Conservation (phyloP, 129 eudicot species). For the Oenanthe sinensis region DNA sequence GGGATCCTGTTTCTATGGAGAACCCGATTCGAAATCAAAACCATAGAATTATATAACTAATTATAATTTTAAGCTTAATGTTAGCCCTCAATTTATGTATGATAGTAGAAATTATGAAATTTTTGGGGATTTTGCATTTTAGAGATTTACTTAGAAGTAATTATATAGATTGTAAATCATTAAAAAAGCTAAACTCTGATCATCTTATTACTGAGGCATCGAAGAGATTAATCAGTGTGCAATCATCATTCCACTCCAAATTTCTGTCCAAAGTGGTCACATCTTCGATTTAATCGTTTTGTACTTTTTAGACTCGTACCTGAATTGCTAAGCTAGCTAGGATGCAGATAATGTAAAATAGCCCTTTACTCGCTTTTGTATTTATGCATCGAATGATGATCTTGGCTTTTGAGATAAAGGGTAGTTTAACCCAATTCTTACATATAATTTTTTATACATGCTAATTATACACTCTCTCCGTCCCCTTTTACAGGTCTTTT, state of each 20-base stretch:
- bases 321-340: neutral
- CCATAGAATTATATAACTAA: no score
- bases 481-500: no score
- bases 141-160: no score
- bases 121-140: no score
- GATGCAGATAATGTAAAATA: neutral
- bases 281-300: neutral
- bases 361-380: neutral
- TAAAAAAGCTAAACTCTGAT: no score
- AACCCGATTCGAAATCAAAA: no score
- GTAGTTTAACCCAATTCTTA: neutral
- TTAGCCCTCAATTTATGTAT: no score
- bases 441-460: neutral
- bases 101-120: no score
- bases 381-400: neutral
- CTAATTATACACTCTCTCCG: no score
- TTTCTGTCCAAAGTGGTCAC: neutral
- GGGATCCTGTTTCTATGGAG: no score
- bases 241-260: neutral
- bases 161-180: no score
- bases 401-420: neutral
- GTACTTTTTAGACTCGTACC: neutral
- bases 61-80: no score
- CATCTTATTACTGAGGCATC: neutral
- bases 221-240: neutral